Conservation (phyloP, 2,329 filamentous ascomycete genomes). For the Arthrobotrys musiformis region DNA sequence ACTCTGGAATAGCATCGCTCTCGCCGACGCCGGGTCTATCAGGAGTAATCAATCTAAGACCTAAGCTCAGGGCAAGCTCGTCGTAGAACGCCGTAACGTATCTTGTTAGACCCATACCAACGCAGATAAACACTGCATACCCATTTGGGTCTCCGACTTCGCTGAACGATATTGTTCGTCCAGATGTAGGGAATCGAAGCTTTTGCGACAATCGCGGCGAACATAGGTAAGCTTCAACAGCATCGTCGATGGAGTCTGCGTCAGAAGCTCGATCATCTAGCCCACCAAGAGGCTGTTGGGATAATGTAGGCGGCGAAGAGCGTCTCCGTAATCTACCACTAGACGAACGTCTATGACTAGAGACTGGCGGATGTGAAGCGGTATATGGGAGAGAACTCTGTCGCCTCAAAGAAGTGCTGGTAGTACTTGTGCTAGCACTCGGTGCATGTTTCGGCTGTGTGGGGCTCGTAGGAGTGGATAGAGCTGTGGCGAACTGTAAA, state of each 20-base stretch:
- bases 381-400: slow-evolving; percentile 55
- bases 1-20: slow-evolving; percentile 84
- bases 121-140: slow-evolving; percentile 92
- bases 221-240: slow-evolving; percentile 84
- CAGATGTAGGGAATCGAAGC: slow-evolving; percentile 84
- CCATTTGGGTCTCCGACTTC: slow-evolving; percentile 94
- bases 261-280: slow-evolving; percentile 79
- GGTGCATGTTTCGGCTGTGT: slow-evolving; percentile 54
- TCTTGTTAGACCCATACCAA: slow-evolving; percentile 95
- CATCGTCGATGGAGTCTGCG: slow-evolving; percentile 86
- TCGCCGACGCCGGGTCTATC: slow-evolving; percentile 94
- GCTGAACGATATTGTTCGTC: slow-evolving; percentile 90
- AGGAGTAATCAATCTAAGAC: slow-evolving; percentile 88
- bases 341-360: slow-evolving; percentile 45
- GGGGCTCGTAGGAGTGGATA: slow-evolving; percentile 57
- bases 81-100: slow-evolving; percentile 98
- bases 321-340: slow-evolving; percentile 51
- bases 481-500: slow-evolving; percentile 55
- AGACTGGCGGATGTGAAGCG: slow-evolving; percentile 40
- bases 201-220: slow-evolving; percentile 87
- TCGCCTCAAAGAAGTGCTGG: slow-evolving; percentile 57
- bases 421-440: slow-evolving; percentile 54
- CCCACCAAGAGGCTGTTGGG: slow-evolving; percentile 64
- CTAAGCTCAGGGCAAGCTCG: slow-evolving; percentile 87
- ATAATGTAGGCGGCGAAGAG: slow-evolving; percentile 53